phyloP scores from a whole-genome alignment of 208 protist species.

The Angomonas deanei region DNA sequence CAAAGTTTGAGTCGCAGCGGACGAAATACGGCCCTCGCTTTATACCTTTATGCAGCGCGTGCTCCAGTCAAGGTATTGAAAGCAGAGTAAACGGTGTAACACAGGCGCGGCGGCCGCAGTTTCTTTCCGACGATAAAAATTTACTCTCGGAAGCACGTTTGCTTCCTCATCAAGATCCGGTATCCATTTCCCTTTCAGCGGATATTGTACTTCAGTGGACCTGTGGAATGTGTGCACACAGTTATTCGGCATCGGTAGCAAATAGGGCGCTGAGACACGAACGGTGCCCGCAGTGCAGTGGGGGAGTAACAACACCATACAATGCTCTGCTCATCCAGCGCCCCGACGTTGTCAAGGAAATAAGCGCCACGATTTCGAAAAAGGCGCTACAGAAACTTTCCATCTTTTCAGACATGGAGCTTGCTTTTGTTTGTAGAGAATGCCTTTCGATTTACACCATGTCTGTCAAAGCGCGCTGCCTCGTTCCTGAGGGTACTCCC shows the following conservation, averaged over 20 bases:
- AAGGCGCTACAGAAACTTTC: not conserved
- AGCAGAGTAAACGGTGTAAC: not conserved
- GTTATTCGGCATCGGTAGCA: not conserved
- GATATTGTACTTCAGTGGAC: not conserved
- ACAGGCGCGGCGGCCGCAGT: too few relatives aligned
- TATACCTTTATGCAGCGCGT: not conserved
- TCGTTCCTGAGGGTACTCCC: not conserved
- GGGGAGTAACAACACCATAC: not conserved
- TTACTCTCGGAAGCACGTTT: not conserved
- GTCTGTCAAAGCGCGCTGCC: not conserved
- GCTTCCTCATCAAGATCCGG: not conserved
- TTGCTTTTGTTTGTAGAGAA: not conserved
- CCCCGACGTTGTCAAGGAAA: not conserved
- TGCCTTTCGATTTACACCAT: not conserved
- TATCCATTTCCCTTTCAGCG: not conserved
- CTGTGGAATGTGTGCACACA: not conserved
- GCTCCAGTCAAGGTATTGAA: not conserved
- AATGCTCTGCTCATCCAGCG: not conserved
- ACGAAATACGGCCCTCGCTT: not conserved
- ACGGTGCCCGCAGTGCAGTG: not conserved
- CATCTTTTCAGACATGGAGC: not conserved
- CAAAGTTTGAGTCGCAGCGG: not conserved
- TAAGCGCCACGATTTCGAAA: not conserved
- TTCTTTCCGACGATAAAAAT: not conserved
- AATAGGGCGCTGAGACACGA: not conserved